Evolutionary conservation across 306 rosid species (phyloP), one percentile per base, ranked within the genome.

Genomic region (Vicia faba): DNA sequence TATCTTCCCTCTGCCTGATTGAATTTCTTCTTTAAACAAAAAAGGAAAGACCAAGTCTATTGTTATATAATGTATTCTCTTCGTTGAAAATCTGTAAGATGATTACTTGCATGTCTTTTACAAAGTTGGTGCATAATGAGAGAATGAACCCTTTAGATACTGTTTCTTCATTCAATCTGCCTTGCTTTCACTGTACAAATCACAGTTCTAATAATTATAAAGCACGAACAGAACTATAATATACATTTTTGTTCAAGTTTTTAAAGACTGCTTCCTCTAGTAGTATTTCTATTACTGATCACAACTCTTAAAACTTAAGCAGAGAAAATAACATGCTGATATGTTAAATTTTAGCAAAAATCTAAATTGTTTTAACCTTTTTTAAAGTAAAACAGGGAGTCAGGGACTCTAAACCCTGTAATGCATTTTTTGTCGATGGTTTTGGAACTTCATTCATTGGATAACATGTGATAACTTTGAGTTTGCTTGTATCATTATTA

Each of bases 361-460:
- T 18, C 18, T 54, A 54, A 38, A 11, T 33, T 31, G 61, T 20
- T 59, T 15, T 35, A 11, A 26, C 45, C 15, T 19, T 25, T 45
- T 56, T 2, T 56, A 10, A 46, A 56, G 43, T 64, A 46, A 46
- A 44, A 55, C 56, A 38, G 57, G 13, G 61, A 41, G 16, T 57
- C 26, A 38, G 57, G 13, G 54, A 41, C 23, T 57, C 26, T 62
- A 53, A 57, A 65, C 67, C 41, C 39, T 49, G 51, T 46, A 28
- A 43, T 69, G 71, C 23, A n/a, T 69, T 61, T 61, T 18, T 29
- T 33, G 28, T 11, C 63, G 45, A 13, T 65, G 48, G 40, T 28
- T 49, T 60, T 57, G 66, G 16, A 65, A 41, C 53, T 71, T 48
- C 23, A n/a, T 43, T 79, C 39, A 45, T 28, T 45, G 38, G 61